phyloP scores from a whole-genome alignment of 495 filamentous ascomycete genomes.

The Pyrenopolyporus hunteri region DNA sequence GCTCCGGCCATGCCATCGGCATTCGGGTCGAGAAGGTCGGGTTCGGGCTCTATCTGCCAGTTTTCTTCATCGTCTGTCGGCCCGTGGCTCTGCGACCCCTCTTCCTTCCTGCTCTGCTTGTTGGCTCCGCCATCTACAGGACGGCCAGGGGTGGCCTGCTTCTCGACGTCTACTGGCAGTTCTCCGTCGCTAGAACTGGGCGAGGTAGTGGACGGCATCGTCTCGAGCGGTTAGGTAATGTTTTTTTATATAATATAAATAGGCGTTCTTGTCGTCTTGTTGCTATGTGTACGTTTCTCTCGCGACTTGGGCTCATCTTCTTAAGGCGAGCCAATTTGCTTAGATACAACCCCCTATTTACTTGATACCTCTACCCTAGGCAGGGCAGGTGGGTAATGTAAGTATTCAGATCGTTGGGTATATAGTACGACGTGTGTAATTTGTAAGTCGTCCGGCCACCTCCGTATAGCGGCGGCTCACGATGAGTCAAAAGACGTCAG shows the following conservation, averaged over 20 bases:
- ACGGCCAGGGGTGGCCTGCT: slow-evolving; percentile 3
- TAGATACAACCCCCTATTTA: not conserved
- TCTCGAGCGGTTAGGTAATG: not conserved
- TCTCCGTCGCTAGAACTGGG: slow-evolving; percentile 36
- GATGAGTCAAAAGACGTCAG: not conserved
- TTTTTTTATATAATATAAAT: not conserved
- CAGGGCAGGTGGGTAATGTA: not conserved
- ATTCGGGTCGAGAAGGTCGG: slow-evolving; percentile 35
- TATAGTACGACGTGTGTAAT: no score
- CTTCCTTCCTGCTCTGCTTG: slow-evolving; percentile 5
- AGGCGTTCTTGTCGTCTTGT: not conserved
- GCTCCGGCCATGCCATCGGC: slow-evolving; percentile 39
- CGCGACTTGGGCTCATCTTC: not conserved
- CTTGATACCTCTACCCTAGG: no score
- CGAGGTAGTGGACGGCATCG: slow-evolving; percentile 26
- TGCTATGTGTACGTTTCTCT: not conserved
- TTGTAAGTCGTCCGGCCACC: no score
- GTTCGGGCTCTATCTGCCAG: slow-evolving; percentile 33
- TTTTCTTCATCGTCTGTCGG: slow-evolving; percentile 15
- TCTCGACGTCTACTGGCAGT: slow-evolving; percentile 36
- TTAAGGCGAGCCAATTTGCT: not conserved
- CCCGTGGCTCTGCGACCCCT: not conserved
- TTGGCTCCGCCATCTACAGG: not conserved
- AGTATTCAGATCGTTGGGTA: not conserved
- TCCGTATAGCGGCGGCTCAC: not conserved